Conservation (phyloP, 805 yeast species). For the Nakazawaea siamensis region DNA sequence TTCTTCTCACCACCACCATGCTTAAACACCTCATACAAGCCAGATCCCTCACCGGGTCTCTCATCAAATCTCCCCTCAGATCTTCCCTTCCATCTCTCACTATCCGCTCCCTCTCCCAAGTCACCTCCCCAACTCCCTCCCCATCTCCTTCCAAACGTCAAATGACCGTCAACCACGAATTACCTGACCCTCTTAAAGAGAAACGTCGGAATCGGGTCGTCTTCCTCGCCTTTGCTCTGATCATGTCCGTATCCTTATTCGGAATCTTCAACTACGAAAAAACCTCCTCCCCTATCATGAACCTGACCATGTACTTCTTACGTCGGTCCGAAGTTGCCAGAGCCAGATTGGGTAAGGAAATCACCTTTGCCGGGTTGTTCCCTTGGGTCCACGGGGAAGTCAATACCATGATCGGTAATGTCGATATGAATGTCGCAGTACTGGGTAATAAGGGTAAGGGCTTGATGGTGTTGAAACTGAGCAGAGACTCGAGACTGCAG, state of each 20-base stretch:
- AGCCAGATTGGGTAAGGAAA: constrained; percentile 62
- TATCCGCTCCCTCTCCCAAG: no score
- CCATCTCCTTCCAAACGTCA: no score
- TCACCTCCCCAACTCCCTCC: no score
- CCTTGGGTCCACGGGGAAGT: constrained; percentile 90
- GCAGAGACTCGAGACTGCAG: constrained; percentile 48
- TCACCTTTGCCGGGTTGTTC: constrained; percentile 61
- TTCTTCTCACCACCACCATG: no score
- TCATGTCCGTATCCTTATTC: constrained; percentile 46
- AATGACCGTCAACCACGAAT: constrained; percentile 64
- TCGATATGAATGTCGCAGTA: constrained; percentile 65
- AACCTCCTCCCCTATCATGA: constrained; percentile 79
- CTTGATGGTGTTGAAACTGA: constrained; percentile 62
- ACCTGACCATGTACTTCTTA: constrained; percentile 77
- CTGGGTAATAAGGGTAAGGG: constrained; percentile 53
- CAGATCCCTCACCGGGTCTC: no score
- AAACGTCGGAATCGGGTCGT: constrained; percentile 41
- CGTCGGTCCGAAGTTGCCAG: constrained; percentile 66
- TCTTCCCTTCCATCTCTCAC: no score
- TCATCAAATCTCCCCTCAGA: no score
- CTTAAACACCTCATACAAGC: no score
- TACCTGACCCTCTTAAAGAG: constrained; percentile 72
- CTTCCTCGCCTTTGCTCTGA: constrained; percentile 44
- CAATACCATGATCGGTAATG: constrained; percentile 74
- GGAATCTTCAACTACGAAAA: constrained; percentile 91